Base-by-base conservation (phyloP, 768 basidiomycete species). In the Lentinula sp. region DNA sequence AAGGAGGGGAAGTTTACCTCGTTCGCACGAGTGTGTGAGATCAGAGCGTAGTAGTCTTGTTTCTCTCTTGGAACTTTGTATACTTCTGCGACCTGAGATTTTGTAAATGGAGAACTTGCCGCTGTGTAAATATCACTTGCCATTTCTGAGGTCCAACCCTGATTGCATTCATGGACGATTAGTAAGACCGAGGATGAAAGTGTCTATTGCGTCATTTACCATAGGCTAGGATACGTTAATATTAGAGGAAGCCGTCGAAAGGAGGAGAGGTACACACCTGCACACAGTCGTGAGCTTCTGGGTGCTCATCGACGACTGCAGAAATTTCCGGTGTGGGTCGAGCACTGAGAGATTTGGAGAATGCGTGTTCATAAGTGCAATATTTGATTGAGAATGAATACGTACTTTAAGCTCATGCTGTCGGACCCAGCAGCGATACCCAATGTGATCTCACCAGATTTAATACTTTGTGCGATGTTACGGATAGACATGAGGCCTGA, bases 61-160 rank as follows among this genome's bases (percentile, higher is more conserved):
- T 81, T 87, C 68, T 85, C 76, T 39, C 95, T 87, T 4, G 91
- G 79, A 61, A 95, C 73, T n/a, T 85, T 80, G 75, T 86, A 95
- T 7, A 82, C 76, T 67, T 87, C 72, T n/a, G 93, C 91, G 20
- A 94, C 91, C 46, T 48, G 20, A 5, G 9, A 7, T 12, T 23
- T 48, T 9, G 20, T 48, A 23, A 20, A 9, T 20, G 16, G 46
- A 48, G 2, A n/a, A 48, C 8, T 20, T 48, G 18, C 8, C 18
- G 46, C 5, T 16, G 23, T 48, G 12, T 48, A 28, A 48, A 20
- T 48, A 23, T 4, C 9, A 23, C 18, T 48, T 48, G 20, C 46
- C 85, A 91, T 87, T 72, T 95, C 93, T 4, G 91, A 91, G 1
- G 93, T 95, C 93, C 93, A 99, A 54, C 94, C 94, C 94, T 95